Base-by-base conservation (phyloP, 345 rosid species). In the Rhizophora mangle region DNA sequence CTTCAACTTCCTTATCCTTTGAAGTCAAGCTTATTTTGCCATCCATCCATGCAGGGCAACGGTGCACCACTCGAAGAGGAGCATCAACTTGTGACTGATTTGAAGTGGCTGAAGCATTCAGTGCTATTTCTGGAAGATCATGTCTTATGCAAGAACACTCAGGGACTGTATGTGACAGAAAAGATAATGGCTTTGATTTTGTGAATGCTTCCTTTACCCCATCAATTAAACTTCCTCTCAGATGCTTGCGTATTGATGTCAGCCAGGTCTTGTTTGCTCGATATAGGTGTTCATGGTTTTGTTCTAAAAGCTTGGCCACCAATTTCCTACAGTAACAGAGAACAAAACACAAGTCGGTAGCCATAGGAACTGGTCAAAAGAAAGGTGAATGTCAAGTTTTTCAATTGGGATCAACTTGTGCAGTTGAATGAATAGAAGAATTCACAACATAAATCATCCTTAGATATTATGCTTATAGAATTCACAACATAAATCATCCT, bases 261-360 rank as follows among this genome's bases (percentile, higher is more conserved):
- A 91, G 79, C 99, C 97, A 95, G 19, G 97, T 84, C 68, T 77
- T 84, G 73, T 90, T 94, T 51, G 93, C 96, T 78, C 89, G 86
- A 72, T 91, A 95, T 58, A 87, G 71, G 74, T 91, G 87, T 62
- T 87, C 81, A 0, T 83, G 78, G 16, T 82, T 87, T 80, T 87
- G 83, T 63, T 89, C 93, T 65, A 91, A 76, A 74, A 95, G 94
- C 78, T 69, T 77, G 26, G 70, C 87, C 58, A 86, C 82, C 79
- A 78, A 79, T 75, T 81, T 89, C 89, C 99, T 94, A 63, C 62
- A 64, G 58, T 72, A 8, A 74, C 30, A 46, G 49, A 47, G 4
- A 46, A 26, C 53, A 74, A 31, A 56, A 54, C 27, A 27, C 19
- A 7, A 30, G 43, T 62, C 8, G 49, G 64, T 15, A 22, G 56